Percentiles rank a stretch among this genome's conserved stretches.
Evolutionary conservation across 495 filamentous ascomycete species (phyloP).

Genomic region (Aspergillus cavernicola): DNA sequence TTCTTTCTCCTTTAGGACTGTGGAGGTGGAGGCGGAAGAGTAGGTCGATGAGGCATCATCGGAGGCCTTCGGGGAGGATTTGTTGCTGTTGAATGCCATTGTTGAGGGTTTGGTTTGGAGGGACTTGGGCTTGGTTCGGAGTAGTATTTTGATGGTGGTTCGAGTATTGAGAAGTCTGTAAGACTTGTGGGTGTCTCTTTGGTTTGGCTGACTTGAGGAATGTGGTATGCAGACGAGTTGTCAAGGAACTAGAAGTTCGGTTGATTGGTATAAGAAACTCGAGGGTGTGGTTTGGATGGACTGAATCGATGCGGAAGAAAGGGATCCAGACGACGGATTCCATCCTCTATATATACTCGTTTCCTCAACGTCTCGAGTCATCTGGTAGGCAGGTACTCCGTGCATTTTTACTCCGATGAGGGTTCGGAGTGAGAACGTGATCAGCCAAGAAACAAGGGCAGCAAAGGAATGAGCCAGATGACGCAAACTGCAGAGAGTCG

Average conservation of each 20-base stretch:
- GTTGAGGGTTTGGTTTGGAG: background rate
- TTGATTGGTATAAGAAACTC: background rate
- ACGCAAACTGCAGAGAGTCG: background rate
- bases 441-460: no score
- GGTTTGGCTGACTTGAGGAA: background rate
- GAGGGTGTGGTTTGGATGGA: background rate
- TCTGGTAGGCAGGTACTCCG: background rate
- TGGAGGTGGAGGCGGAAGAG: conserved; percentile 26
- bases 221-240: conserved; percentile 2
- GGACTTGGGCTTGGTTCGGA: background rate
- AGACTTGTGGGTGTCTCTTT: background rate
- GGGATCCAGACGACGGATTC: background rate
- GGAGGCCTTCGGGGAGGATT: conserved; percentile 11
- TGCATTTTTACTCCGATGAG: conserved; percentile 2
- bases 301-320: background rate
- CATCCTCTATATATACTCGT: conserved; percentile 9
- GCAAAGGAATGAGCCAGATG: conserved; percentile 1
- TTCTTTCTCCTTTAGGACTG: conserved; percentile 25
- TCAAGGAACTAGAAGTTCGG: background rate
- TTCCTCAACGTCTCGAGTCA: background rate
- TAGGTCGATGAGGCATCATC: conserved; percentile 25
- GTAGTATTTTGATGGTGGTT: background rate
- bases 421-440: background rate
- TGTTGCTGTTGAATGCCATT: conserved; percentile 11
- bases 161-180: background rate